A percentile compares a stretch with the other conserved stretches of the same genome.
Conservation (phyloP, 179 eudicot genomes). For the Sideroxylon spinosum region DNA sequence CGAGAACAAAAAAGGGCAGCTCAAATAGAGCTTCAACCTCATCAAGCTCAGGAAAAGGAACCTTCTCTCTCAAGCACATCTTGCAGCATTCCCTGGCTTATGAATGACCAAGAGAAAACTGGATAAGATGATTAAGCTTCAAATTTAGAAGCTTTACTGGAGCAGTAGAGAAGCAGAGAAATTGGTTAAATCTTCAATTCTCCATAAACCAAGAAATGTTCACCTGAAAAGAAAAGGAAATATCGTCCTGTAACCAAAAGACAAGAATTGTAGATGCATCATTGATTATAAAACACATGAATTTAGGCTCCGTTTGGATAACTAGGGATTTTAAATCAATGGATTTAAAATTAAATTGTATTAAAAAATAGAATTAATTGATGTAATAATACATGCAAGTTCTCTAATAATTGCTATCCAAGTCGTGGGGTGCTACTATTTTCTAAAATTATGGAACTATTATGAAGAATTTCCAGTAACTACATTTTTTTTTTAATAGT, state of each 20-base stretch:
- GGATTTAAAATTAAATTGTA: no score
- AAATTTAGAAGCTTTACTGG: not conserved
- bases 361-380: no score
- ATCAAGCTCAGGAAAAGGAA: conserved; percentile 26
- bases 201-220: not conserved
- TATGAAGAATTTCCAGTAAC: no score
- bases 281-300: not conserved
- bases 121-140: conserved; percentile 3
- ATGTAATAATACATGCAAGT: no score
- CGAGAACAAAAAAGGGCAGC: conserved; percentile 28
- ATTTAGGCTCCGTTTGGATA: no score
- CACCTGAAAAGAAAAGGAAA: conserved; percentile 3
- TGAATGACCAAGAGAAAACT: conserved; percentile 23
- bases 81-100: conserved; percentile 73
- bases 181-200: not conserved
- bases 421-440: no score
- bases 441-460: no score
- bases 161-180: not conserved
- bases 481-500: no score
- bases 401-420: no score
- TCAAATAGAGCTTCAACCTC: conserved; percentile 25
- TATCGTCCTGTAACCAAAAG: not conserved
- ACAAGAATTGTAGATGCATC: not conserved
- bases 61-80: conserved; percentile 52
- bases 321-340: no score